These are phyloP conservation scores for Aspergillus sp. DNA, from an alignment of 2,329 filamentous ascomycete genomes.

Conservation along the genomic window DNA sequence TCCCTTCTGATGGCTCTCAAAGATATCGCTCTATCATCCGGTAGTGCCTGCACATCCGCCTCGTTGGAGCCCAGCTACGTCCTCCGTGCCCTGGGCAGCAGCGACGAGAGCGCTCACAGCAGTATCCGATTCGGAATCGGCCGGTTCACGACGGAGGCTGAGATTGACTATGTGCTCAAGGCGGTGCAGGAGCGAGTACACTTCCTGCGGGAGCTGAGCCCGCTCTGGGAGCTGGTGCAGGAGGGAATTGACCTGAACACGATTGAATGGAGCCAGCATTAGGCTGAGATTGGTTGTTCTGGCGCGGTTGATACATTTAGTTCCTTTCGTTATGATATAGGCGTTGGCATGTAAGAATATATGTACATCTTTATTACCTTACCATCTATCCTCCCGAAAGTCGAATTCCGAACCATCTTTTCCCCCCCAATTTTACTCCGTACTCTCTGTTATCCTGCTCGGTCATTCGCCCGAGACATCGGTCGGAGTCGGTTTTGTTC, in stretches of 20 bases:
- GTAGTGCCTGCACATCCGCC: conserved; percentile 94
- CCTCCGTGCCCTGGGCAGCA: conserved; percentile 89
- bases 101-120: conserved; percentile 95
- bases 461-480: background rate
- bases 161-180: conserved; percentile 97
- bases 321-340: conserved; percentile 14
- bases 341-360: conserved; percentile 33
- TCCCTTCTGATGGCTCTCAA: conserved; percentile 98
- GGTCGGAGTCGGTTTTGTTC: background rate
- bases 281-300: background rate
- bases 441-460: background rate
- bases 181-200: conserved; percentile 88
- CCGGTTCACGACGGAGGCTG: conserved; percentile 89
- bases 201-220: conserved; percentile 92
- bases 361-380: conserved; percentile 21
- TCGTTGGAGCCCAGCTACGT: conserved; percentile 97
- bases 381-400: background rate
- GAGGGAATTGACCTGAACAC: conserved; percentile 94
- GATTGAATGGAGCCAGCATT: conserved; percentile 96
- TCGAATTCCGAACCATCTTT: background rate
- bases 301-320: background rate
- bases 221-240: conserved; percentile 96
- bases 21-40: conserved; percentile 95
- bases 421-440: no score
- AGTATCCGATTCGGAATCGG: conserved; percentile 98